Evolutionary conservation across 176 grass and related monocot genomes (phyloP), one percentile per base, ranked within the genome.

Genomic region (Zizania latifolia): DNA sequence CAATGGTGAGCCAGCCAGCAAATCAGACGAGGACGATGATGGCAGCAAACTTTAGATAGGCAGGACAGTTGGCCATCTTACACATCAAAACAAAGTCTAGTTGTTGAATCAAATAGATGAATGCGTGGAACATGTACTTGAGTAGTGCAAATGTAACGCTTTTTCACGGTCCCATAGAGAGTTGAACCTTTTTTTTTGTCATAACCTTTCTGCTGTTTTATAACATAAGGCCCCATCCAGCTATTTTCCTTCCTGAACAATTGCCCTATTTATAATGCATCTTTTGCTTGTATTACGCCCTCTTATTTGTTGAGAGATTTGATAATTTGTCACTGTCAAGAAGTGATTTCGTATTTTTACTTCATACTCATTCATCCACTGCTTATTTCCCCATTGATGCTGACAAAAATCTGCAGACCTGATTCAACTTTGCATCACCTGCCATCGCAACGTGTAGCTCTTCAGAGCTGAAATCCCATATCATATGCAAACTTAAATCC

Each of bases 1-100:
- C 48, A 99, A 99, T 74, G 95, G 76, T 10, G 82, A 99, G 23
- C 86, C 90, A 43, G 21, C 76, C 27, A 84, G 70, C 69, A 59
- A 73, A 63, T 90, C 84, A 12, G 78, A 77, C 15, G 71, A 62
- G 1, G 41, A 41, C 1, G 57, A 62, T 13, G 65, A 45, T 44
- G 53, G 30, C 30, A 87, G 38, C 48, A 91, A 99, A 51, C 89
- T 99, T 31, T 97, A 93, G 71, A 79, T 68, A 68, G 19, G 41
- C 5, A 0, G 27, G 55, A 16, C 30, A 41, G 19, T 29, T 58
- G 12, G 6, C 71, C 19, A 16, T n/a, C 21, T 58, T 71, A 9
- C 22, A 4, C 21, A 67, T 59, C 23, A 58, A 79, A 38, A 38
- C 35, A 30, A 13, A 74, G 13, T 46, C 7, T 60, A 59, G 30